Conservation (phyloP, 768 basidiomycete genomes). For the Paxillus ammoniavirescens region DNA sequence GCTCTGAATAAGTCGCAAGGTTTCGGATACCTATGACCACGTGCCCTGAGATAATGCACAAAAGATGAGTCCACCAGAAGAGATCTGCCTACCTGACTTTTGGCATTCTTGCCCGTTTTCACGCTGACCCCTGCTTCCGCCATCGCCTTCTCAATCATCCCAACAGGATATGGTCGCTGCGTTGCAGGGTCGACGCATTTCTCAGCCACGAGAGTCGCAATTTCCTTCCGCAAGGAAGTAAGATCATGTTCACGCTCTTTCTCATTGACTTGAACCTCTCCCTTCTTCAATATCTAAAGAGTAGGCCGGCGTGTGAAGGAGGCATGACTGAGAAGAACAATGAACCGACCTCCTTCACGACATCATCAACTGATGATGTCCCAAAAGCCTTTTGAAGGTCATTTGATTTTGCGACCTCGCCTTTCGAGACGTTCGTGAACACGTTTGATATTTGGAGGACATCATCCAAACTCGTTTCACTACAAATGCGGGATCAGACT, state of each 20-base stretch:
- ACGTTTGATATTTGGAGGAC: conserved; percentile 96
- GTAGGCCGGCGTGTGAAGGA: background rate
- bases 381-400: conserved; percentile 94
- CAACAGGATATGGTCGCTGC: conserved; percentile 86
- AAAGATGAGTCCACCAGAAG: background rate
- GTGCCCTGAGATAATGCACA: background rate
- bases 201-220: conserved; percentile 91
- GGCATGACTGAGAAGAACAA: background rate
- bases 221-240: conserved; percentile 77
- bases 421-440: conserved; percentile 95
- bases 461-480: conserved; percentile 92
- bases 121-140: conserved; percentile 91
- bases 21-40: conserved; percentile 73
- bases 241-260: conserved; percentile 95
- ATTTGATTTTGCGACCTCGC: conserved; percentile 83
- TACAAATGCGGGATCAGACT: conserved; percentile 27
- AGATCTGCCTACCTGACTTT: conserved; percentile 70
- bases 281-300: conserved; percentile 87
- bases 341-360: conserved; percentile 75
- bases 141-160: conserved; percentile 99
- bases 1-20: conserved; percentile 79
- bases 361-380: conserved; percentile 64
- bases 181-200: conserved; percentile 94
- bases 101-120: conserved; percentile 84
- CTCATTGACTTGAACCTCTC: conserved; percentile 95